Conservation (phyloP, 2,329 filamentous ascomycete genomes). For the Fusarium proliferatum region DNA sequence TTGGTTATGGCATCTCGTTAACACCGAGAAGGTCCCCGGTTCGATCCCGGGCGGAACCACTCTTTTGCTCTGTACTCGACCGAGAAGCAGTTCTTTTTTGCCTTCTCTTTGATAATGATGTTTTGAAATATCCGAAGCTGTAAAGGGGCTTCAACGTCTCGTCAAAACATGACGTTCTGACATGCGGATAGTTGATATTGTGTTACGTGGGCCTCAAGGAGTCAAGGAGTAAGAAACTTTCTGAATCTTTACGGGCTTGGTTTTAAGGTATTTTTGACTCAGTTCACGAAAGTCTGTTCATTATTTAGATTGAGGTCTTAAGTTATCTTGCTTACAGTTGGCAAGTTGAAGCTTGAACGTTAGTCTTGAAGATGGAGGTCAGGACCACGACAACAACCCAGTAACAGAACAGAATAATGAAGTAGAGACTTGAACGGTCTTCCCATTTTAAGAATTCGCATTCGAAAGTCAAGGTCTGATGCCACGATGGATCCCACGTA, state of each 20-base stretch:
- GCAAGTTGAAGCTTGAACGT: neutral
- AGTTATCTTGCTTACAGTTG: neutral
- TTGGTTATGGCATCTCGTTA: slow-evolving; percentile 3
- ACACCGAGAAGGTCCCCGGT: slow-evolving; percentile 11
- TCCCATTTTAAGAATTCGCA: too few relatives aligned
- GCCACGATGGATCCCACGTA: too few relatives aligned
- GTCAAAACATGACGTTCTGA: fast-evolving
- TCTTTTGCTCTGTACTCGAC: neutral
- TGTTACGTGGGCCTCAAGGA: fast-evolving
- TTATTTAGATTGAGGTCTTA: too few relatives aligned
- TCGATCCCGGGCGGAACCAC: slow-evolving; percentile 14
- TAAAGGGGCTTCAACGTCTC: fast-evolving
- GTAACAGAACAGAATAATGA: too few relatives aligned
- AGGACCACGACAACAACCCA: too few relatives aligned
- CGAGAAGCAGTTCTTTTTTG: neutral
- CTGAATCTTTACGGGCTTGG: fast-evolving
- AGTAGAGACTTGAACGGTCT: too few relatives aligned
- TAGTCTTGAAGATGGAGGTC: neutral
- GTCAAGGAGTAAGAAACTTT: neutral
- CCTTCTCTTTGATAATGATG: fast-evolving
- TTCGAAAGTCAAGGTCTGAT: neutral
- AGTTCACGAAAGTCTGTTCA: too few relatives aligned
- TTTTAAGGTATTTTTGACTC: fast-evolving
- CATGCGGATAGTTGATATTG: neutral
- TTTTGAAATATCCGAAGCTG: fast-evolving